phyloP scores from a whole-genome alignment of 352 stramenopile species.

The Pythium apleroticum region DNA sequence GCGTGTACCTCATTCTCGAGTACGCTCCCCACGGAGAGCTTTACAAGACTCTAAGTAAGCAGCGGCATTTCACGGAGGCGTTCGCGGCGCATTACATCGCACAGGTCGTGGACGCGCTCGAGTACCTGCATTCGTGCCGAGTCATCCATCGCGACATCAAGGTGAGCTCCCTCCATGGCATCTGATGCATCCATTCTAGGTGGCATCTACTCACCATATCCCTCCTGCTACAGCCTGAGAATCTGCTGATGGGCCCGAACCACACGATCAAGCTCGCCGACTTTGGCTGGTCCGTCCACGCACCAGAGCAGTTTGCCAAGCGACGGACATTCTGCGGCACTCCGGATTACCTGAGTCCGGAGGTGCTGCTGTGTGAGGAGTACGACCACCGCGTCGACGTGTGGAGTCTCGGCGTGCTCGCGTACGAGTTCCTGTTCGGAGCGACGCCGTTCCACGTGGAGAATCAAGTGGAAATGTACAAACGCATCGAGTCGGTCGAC shows the following conservation, averaged over 20 bases:
- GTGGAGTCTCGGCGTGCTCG: slow-evolving; percentile 84
- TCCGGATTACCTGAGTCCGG: slow-evolving; percentile 82
- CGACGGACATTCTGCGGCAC: slow-evolving; percentile 84
- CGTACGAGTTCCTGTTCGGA: slow-evolving; percentile 80
- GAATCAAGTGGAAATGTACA: slow-evolving; percentile 84
- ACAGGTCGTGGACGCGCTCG: slow-evolving; percentile 77
- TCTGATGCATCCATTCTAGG: background rate
- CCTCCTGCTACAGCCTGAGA: slow-evolving; percentile 56
- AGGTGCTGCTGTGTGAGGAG: slow-evolving; percentile 66
- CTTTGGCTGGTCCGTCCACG: slow-evolving; percentile 86
- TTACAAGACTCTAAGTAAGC: slow-evolving; percentile 70
- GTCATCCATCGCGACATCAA: slow-evolving; percentile 91
- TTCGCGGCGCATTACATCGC: slow-evolving; percentile 65
- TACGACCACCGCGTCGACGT: slow-evolving; percentile 73
- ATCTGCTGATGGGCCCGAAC: slow-evolving; percentile 74
- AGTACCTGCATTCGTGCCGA: slow-evolving; percentile 72
- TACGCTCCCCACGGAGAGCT: slow-evolving; percentile 80
- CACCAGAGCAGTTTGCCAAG: slow-evolving; percentile 51
- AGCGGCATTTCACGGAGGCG: slow-evolving; percentile 52
- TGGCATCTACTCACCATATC: background rate
- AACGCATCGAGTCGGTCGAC: slow-evolving; percentile 59
- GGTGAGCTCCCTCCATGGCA: slow-evolving; percentile 26
- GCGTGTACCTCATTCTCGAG: slow-evolving; percentile 84
- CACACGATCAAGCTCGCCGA: slow-evolving; percentile 85
- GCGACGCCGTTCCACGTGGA: slow-evolving; percentile 77